Percentiles rank a stretch among this genome's conserved stretches.
Conservation (phyloP, 352 stramenopile species). For the Phytopythium sindhum region DNA sequence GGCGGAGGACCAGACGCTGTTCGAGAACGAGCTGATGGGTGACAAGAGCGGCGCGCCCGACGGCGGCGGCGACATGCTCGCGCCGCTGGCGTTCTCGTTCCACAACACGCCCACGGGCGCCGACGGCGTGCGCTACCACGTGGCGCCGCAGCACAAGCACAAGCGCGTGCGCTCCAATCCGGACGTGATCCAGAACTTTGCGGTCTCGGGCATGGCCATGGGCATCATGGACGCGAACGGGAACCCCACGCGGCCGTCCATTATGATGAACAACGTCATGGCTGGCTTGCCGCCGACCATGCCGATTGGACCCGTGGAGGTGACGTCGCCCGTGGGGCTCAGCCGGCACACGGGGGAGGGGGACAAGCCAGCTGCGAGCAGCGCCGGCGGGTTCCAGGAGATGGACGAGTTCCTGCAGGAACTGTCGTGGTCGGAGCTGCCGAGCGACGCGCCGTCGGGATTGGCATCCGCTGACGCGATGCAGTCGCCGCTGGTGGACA, state of each 20-base stretch:
- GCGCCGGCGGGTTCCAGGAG: slow-evolving; percentile 31
- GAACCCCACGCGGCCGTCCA: slow-evolving; percentile 26
- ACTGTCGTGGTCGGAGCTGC: slow-evolving; percentile 38
- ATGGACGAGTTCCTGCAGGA: slow-evolving; percentile 55
- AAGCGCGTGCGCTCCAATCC: slow-evolving; percentile 61
- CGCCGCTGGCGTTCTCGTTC: slow-evolving; percentile 37
- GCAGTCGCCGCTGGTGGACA: slow-evolving; percentile 6
- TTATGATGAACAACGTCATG: slow-evolving; percentile 8
- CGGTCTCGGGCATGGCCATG: not conserved
- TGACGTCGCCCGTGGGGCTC: slow-evolving; percentile 27
- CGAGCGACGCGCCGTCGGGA: slow-evolving; percentile 11
- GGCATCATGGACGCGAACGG: not conserved
- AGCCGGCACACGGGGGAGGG: not conserved
- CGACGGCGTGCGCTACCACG: slow-evolving; percentile 25
- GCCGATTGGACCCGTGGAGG: slow-evolving; percentile 28
- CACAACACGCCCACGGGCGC: slow-evolving; percentile 7
- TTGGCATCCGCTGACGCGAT: slow-evolving; percentile 13
- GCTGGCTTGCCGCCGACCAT: slow-evolving; percentile 7
- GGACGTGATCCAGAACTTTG: slow-evolving; percentile 44
- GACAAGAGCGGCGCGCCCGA: slow-evolving; percentile 23
- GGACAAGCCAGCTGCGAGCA: slow-evolving; percentile 7
- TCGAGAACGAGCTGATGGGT: slow-evolving; percentile 42
- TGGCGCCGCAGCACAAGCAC: slow-evolving; percentile 51
- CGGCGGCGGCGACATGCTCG: slow-evolving; percentile 25
- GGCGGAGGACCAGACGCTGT: slow-evolving; percentile 41